Base-by-base conservation (phyloP, 2,329 filamentous ascomycete genomes). In the Aureobasidium pullulans region DNA sequence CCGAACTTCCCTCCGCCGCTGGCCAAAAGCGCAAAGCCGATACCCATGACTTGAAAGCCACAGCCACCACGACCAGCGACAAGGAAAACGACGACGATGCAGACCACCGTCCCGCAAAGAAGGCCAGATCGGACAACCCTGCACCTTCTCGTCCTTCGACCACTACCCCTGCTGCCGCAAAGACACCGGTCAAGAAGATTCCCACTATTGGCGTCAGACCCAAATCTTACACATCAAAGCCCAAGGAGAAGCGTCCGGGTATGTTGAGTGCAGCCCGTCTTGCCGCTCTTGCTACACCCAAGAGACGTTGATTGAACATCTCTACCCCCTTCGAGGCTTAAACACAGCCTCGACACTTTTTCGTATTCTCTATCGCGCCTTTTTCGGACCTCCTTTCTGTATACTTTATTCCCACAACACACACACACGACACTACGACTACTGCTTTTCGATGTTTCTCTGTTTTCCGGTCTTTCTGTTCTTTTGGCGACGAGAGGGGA, bases 11-110 rank as follows among this genome's bases (percentile, higher is more conserved):
- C 15, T 32, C 54, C 46, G 32, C 7, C n/a, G 46, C 52, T 23
- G 69, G 64, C 58, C 77, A 75, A 67, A 78, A 79, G 68, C 73
- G 77, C 61, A 79, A 77, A 66, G 70, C 76, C 63, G 63, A 62
- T 16, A 57, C 61, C 28, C 61, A 64, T 10, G 63, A 65, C 36
- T 56, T 60, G 40, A 57, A 60, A 23, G 43, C 59, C 34, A 34
- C 42, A 9, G 6, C 6, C 23, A 57, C 23, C 7, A 32, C 43
- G 13, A 40, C 23, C 15, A 61, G 59, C 29, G 62, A 76, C 61
- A 78, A 78, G 66, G 77, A 78, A 68, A 78, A 78, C 48, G 68
- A 66, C 19, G 71, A 70, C 5, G 66, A 64, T 23, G 23, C 23
- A 29, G 65, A 67, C n/a, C 64, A 64, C 7, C 60, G 64, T 32